A percentile compares a stretch with the other conserved stretches of the same genome.
These are phyloP conservation scores for Carex cristatella DNA, from an alignment of 176 grass and related monocot species.

Conservation along the genomic window DNA sequence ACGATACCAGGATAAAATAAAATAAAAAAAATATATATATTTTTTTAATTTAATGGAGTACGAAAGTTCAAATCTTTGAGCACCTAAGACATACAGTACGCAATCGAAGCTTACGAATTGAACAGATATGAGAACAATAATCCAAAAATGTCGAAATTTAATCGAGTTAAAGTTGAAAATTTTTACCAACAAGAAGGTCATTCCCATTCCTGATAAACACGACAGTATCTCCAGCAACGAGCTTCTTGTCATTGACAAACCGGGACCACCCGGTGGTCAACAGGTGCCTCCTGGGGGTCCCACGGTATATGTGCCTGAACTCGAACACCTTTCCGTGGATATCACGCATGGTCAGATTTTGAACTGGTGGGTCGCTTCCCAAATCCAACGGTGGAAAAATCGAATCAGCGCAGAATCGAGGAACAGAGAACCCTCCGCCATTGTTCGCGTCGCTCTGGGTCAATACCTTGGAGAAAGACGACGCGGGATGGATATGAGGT, in stretches of 20 bases:
- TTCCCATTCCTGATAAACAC: conserved; percentile 41
- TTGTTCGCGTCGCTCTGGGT: conserved; percentile 89
- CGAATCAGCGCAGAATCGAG: conserved; percentile 52
- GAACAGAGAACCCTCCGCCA: conserved; percentile 72
- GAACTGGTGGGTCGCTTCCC: conserved; percentile 39
- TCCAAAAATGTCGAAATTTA: not conserved
- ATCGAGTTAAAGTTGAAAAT: not conserved
- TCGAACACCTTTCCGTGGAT: conserved; percentile 6
- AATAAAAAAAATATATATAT: not conserved
- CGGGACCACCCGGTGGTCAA: conserved; percentile 77
- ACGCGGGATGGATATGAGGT: not conserved
- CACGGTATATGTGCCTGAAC: conserved; percentile 80
- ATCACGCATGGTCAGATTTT: conserved; percentile 43
- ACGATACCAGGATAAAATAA: not conserved
- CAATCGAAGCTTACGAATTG: not conserved
- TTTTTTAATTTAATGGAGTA: not conserved
- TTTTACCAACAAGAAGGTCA: conserved; percentile 9
- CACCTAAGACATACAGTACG: not conserved
- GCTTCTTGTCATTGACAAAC: conserved; percentile 77
- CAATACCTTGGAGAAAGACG: conserved; percentile 44
- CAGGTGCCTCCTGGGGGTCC: conserved; percentile 68
- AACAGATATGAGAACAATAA: not conserved
- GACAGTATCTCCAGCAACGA: conserved; percentile 44
- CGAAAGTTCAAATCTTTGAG: not conserved
- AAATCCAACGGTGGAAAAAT: conserved; percentile 62